A percentile compares a stretch with the other conserved stretches of the same genome.
Evolutionary conservation across 257 asterid genomes (phyloP).

Genomic region (Leonotis leonurus): DNA sequence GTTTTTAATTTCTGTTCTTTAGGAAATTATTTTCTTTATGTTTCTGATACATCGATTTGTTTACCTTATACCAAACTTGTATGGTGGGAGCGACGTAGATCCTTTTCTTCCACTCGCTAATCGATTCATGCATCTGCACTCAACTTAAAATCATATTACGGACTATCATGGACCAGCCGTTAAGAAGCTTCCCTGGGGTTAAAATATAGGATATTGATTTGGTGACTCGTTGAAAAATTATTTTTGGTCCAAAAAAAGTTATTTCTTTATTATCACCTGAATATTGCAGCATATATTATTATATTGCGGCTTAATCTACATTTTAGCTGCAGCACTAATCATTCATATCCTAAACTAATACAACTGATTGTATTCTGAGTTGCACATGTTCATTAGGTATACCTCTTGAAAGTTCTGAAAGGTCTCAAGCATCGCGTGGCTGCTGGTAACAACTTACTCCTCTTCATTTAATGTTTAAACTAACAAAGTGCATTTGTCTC

Average conservation of each 20-base stretch:
- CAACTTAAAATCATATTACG: not conserved
- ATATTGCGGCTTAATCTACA: not conserved
- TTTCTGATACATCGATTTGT: not conserved
- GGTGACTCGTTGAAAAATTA: not conserved
- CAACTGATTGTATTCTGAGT: conserved; percentile 11
- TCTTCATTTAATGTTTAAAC: conserved; percentile 8
- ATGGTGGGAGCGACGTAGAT: not conserved
- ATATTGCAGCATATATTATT: not conserved
- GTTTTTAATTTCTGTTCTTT: not conserved
- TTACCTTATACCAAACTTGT: not conserved
- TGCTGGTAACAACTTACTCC: conserved; percentile 62
- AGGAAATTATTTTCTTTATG: not conserved
- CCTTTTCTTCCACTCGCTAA: not conserved
- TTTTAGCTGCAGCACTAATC: not conserved
- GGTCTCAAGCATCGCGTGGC: conserved; percentile 95
- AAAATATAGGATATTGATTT: not conserved
- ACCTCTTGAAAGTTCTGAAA: conserved; percentile 79
- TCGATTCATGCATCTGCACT: conserved; percentile 4
- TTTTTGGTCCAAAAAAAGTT: not conserved
- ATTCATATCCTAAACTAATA: no score
- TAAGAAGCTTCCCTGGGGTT: not conserved
- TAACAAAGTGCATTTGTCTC: not conserved
- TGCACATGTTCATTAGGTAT: conserved; percentile 55
- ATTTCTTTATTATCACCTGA: not conserved
- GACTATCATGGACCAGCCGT: not conserved